phyloP scores from a whole-genome alignment of 257 asterid genomes.

The Penstemon eatonii region DNA sequence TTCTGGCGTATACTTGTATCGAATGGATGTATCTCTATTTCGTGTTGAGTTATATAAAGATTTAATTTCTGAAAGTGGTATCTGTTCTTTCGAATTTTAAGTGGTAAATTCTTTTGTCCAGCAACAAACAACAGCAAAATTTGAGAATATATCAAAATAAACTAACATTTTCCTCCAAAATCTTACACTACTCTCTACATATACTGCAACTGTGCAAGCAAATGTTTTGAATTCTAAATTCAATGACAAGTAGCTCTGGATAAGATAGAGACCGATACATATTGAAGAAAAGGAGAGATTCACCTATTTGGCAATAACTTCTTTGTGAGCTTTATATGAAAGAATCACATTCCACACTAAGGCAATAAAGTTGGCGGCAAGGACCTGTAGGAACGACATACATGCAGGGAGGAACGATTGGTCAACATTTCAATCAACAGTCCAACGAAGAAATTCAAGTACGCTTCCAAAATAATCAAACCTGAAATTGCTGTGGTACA shows the following conservation, averaged over 20 bases:
- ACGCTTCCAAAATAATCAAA: conserved; percentile 31
- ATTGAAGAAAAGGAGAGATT: conserved; percentile 2
- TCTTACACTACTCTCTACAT: neutral
- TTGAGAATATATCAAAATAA: neutral
- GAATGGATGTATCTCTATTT: too few relatives aligned
- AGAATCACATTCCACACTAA: conserved; percentile 81
- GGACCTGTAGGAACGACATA: conserved; percentile 54
- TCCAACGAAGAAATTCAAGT: too few relatives aligned
- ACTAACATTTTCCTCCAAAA: neutral
- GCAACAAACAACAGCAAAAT: too few relatives aligned
- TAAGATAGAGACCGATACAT: neutral
- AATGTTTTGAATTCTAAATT: conserved; percentile 13
- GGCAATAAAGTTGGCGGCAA: conserved; percentile 80
- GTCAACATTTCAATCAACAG: too few relatives aligned
- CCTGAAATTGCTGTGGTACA: conserved; percentile 98
- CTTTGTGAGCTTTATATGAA: conserved; percentile 87
- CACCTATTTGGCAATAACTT: conserved; percentile 65
- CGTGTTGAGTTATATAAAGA: too few relatives aligned
- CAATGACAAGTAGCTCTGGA: neutral
- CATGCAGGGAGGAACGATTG: neutral
- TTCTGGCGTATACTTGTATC: too few relatives aligned
- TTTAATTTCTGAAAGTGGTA: too few relatives aligned
- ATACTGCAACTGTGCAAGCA: neutral
- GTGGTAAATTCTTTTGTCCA: too few relatives aligned
- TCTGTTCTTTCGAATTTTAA: too few relatives aligned